These are phyloP conservation scores for Allodekkera sacchari DNA, from an alignment of 805 yeast species.

Conservation along the genomic window DNA sequence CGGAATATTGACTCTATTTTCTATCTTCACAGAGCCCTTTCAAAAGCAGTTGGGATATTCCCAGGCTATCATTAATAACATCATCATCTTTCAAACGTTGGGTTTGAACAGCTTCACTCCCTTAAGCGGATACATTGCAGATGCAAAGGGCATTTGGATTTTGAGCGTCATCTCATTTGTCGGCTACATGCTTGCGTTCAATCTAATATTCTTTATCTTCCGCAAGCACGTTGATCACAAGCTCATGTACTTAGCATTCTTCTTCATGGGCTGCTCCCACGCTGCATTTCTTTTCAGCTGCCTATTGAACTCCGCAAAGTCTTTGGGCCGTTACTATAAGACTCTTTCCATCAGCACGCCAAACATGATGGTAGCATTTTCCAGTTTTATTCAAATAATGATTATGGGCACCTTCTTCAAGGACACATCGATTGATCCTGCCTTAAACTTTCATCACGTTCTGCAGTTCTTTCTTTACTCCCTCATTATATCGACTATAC, in stretches of 20 bases:
- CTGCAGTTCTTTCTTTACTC: slow-evolving; percentile 16
- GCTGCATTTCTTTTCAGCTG: slow-evolving; percentile 62
- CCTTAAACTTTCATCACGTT: slow-evolving; percentile 12
- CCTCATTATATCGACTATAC: slow-evolving; percentile 10
- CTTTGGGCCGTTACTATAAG: slow-evolving; percentile 56
- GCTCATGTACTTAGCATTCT: slow-evolving; percentile 41
- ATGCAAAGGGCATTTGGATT: slow-evolving; percentile 68
- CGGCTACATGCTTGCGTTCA: slow-evolving; percentile 62
- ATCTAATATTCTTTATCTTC: slow-evolving; percentile 34
- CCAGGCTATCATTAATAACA: slow-evolving; percentile 57
- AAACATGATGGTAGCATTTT: slow-evolving; percentile 31
- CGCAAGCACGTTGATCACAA: slow-evolving; percentile 23
- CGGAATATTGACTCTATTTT: slow-evolving; percentile 25
- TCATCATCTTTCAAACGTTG: slow-evolving; percentile 65
- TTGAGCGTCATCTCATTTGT: slow-evolving; percentile 53
- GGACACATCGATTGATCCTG: slow-evolving; percentile 6
- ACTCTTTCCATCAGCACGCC: slow-evolving; percentile 84
- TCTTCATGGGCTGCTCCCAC: slow-evolving; percentile 61
- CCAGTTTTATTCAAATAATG: slow-evolving; percentile 23
- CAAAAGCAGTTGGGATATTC: slow-evolving; percentile 47
- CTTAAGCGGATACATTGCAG: slow-evolving; percentile 72
- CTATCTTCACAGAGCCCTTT: slow-evolving; percentile 69
- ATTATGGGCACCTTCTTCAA: slow-evolving; percentile 14
- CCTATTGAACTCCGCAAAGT: slow-evolving; percentile 70
- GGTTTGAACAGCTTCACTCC: slow-evolving; percentile 86